Base-by-base conservation (phyloP, 495 filamentous ascomycete genomes). In the Penicillium paxilli region DNA sequence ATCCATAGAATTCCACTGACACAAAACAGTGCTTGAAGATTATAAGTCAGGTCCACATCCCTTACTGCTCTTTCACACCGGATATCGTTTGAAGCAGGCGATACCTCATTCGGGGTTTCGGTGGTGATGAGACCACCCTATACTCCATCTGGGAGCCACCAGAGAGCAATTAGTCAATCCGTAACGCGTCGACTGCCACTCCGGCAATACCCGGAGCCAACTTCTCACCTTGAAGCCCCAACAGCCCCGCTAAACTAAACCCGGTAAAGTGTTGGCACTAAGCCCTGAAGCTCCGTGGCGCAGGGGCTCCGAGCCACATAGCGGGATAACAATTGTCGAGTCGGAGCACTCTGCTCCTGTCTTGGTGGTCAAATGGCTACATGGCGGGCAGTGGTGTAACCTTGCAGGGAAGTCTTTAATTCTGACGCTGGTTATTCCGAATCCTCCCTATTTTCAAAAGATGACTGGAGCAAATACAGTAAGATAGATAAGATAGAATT, bases 311-410 rank as follows among this genome's bases (percentile, higher is more conserved):
- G 61, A 61, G 58, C 55, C 55, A 56, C 58, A 57, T 28, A 54
- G 57, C 57, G 58, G 54, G 59, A 65, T 60, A 54, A 60, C 63
- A 60, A n/a, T 60, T 49, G 47, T 57, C 45, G 16, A 16, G 23
- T 48, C 62, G 62, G 62, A 65, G 62, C 55, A 65, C 46, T 51
- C 46, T 65, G 59, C 62, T 65, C 59, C 61, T 52, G 37, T 40
- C 37, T 10, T 2, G n/a, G 11, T n/a, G 2, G 35, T 38, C 12
- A 38, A 38, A 16, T 38, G 35, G 35, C 35, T 16, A 38, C 11
- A 19, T 16, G 6, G 5, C 14, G 41, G 17, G 45, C 11, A 38
- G 21, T 30, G 19, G 53, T 53, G 38, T 35, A 41, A 23, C 48
- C 32, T 10, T 33, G n/a, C 17, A 23, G 12, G 28, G 30, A 2